Evolutionary conservation across 805 yeast species (phyloP).

Genomic region (Metschnikowia matae): DNA sequence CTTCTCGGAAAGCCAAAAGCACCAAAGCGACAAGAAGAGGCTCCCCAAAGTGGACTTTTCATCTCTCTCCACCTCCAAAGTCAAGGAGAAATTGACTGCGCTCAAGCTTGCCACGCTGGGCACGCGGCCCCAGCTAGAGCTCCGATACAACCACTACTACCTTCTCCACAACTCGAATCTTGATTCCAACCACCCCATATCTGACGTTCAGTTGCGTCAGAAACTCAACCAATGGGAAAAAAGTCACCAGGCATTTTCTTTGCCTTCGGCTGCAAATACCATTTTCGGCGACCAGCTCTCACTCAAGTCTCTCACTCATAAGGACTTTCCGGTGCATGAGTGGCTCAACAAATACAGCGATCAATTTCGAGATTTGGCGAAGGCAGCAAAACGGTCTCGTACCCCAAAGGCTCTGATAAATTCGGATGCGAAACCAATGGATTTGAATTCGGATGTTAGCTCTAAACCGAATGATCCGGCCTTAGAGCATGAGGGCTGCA

Average conservation of each 20-base stretch:
- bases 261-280: conserved; percentile 11
- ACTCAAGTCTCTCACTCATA: conserved; percentile 37
- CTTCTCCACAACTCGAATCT: conserved; percentile 76
- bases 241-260: conserved; percentile 31
- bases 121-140: conserved; percentile 56
- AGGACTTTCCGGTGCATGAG: conserved; percentile 41
- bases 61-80: conserved; percentile 52
- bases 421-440: background rate
- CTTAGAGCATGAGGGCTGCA: too few relatives aligned
- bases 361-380: conserved; percentile 38
- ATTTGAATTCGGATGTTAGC: too few relatives aligned
- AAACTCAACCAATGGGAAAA: conserved; percentile 67
- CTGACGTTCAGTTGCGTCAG: conserved; percentile 50
- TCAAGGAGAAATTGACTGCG: conserved; percentile 55
- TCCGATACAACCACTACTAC: conserved; percentile 72
- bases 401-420: background rate
- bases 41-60: conserved; percentile 64
- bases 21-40: conserved; percentile 31
- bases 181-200: conserved; percentile 64
- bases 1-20: conserved; percentile 26
- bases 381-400: conserved; percentile 27
- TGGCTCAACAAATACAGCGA: conserved; percentile 40
- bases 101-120: conserved; percentile 62
- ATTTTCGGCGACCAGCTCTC: conserved; percentile 22
- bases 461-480: background rate